Percentiles rank a stretch among this genome's conserved stretches.
phyloP scores from a whole-genome alignment of 2,329 filamentous ascomycete genomes.

The Cercospora canescens region DNA sequence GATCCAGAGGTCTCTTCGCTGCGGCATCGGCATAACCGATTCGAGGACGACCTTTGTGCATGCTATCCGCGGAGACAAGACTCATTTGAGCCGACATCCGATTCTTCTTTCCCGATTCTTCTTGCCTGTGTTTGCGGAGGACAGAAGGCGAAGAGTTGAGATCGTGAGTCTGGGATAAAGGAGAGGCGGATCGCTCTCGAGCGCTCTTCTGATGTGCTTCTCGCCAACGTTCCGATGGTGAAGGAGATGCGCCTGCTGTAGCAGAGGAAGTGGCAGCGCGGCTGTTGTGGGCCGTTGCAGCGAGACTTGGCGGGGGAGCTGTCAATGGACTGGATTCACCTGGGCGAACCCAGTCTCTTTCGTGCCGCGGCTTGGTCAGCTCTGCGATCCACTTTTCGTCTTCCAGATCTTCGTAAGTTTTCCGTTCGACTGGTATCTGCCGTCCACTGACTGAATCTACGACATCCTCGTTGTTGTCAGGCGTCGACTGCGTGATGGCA shows the following conservation, averaged over 20 bases:
- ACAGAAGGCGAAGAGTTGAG: slow-evolving; percentile 1
- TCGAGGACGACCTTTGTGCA: slow-evolving; percentile 26
- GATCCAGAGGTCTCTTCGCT: slow-evolving; percentile 28
- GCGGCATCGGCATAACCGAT: slow-evolving; percentile 22
- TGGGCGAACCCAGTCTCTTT: slow-evolving; percentile 34
- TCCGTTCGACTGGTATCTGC: neutral
- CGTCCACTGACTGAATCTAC: neutral
- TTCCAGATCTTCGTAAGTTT: neutral
- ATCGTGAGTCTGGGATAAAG: slow-evolving; percentile 21
- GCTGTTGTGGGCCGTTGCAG: slow-evolving; percentile 10
- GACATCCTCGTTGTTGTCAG: slow-evolving; percentile 24
- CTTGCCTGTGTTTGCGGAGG: neutral
- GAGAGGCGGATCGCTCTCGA: slow-evolving; percentile 27
- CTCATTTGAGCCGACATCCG: slow-evolving; percentile 30
- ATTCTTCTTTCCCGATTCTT: slow-evolving; percentile 4
- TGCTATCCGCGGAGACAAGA: slow-evolving; percentile 32
- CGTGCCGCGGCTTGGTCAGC: slow-evolving; percentile 31
- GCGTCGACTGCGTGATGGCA: slow-evolving; percentile 28
- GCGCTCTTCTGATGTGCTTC: slow-evolving; percentile 9
- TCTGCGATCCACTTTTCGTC: slow-evolving; percentile 24
- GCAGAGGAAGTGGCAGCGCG: neutral
- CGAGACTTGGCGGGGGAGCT: slow-evolving; percentile 32
- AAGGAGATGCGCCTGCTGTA: neutral
- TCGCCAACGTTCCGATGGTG: slow-evolving; percentile 1
- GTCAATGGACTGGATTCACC: slow-evolving; percentile 29